These are phyloP conservation scores for Rubia balearica DNA, from an alignment of 305 asterid species.

Conservation along the genomic window DNA sequence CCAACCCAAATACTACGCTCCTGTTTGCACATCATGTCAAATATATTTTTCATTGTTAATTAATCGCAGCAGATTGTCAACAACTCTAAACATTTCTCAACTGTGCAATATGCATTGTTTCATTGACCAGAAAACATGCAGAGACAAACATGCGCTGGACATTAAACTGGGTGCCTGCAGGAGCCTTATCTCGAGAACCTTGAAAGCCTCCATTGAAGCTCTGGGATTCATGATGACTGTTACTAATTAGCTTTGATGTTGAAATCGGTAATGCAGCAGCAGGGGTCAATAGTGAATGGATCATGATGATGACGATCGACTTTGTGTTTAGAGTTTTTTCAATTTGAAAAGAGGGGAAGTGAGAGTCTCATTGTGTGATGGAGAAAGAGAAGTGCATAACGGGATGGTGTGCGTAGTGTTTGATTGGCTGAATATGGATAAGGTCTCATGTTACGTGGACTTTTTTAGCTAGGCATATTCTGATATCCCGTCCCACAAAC, in stretches of 20 bases:
- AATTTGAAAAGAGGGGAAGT: neutral
- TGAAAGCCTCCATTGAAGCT: constrained; percentile 14
- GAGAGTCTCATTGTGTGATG: constrained; percentile 11
- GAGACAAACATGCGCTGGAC: constrained; percentile 47
- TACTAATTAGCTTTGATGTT: constrained; percentile 23
- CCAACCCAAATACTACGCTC: constrained; percentile 46
- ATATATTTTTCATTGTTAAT: neutral
- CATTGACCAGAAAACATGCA: neutral
- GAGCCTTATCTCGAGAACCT: constrained; percentile 13
- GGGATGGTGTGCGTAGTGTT: constrained; percentile 6
- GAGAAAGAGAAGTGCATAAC: constrained; percentile 5
- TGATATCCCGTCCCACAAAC: neutral
- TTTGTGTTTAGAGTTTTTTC: constrained; percentile 23
- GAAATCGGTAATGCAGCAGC: constrained; percentile 26
- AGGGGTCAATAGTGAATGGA: constrained; percentile 37
- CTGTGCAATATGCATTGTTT: neutral
- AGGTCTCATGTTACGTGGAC: constrained; percentile 22
- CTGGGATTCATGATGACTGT: constrained; percentile 10
- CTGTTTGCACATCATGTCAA: constrained; percentile 32
- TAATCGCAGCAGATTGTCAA: neutral
- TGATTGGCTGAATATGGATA: constrained; percentile 36
- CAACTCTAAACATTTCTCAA: neutral
- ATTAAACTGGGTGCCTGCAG: constrained; percentile 6
- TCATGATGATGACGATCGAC: constrained; percentile 29
- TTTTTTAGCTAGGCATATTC: constrained; percentile 10